These are phyloP conservation scores for Trichoderma simmonsii DNA, from an alignment of 2,329 filamentous ascomycete species.

Conservation along the genomic window DNA sequence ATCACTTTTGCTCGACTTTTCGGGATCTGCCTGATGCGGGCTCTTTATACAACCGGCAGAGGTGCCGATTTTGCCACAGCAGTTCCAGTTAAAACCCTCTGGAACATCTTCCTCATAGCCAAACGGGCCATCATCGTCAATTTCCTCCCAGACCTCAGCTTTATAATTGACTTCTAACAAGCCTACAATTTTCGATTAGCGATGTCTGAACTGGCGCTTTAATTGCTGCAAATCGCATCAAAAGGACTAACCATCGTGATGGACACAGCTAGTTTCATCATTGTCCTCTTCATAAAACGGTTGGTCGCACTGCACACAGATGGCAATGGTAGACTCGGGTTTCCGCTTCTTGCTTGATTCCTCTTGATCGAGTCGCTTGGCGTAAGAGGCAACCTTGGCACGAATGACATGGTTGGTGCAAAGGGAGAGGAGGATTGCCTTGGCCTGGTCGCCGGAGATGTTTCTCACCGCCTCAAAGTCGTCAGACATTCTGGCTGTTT, in stretches of 20 bases:
- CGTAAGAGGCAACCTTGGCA: neutral
- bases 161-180: neutral
- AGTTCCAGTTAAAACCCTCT: neutral
- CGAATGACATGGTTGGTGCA: neutral
- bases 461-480: neutral
- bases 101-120: neutral
- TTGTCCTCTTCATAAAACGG: slow-evolving; percentile 1
- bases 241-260: neutral
- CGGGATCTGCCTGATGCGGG: neutral
- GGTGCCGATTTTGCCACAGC: neutral
- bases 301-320: neutral
- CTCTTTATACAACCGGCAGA: neutral
- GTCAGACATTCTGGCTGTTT: neutral
- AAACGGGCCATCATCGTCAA: neutral
- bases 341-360: neutral
- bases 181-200: neutral
- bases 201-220: neutral
- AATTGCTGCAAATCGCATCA: neutral
- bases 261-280: neutral
- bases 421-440: neutral
- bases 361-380: neutral
- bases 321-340: neutral
- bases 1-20: neutral
- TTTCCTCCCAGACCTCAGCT: neutral
- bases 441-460: neutral